Evolutionary conservation across 768 basidiomycete genomes (phyloP).

Genomic region (Mycena rebaudengoi): DNA sequence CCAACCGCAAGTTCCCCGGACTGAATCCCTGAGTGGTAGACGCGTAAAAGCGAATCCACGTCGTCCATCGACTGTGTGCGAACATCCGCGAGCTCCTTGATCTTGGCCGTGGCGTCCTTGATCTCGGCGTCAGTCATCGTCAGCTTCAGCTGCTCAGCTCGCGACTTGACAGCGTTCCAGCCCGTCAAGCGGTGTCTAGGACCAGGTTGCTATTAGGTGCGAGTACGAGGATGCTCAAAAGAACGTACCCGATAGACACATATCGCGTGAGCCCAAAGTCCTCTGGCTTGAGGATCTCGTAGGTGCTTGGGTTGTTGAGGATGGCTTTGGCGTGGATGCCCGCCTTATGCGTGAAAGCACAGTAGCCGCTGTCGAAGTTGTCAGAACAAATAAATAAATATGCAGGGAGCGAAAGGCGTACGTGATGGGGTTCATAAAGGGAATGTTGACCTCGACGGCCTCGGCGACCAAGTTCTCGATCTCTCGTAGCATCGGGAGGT

Average conservation of each 20-base stretch:
- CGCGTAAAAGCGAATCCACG: slow-evolving; percentile 94
- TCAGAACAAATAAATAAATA: neutral
- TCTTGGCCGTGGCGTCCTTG: slow-evolving; percentile 99
- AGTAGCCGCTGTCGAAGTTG: slow-evolving; percentile 81
- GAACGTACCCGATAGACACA: slow-evolving; percentile 89
- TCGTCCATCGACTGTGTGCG: slow-evolving; percentile 99
- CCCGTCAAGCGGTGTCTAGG: slow-evolving; percentile 91
- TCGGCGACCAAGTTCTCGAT: slow-evolving; percentile 99
- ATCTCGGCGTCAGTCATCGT: slow-evolving; percentile 92
- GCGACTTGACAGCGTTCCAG: slow-evolving; percentile 99
- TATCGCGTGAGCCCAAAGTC: slow-evolving; percentile 98
- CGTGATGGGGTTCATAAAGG: slow-evolving; percentile 97
- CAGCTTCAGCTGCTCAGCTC: slow-evolving; percentile 96
- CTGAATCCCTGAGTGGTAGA: slow-evolving; percentile 95
- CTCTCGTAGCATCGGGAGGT: slow-evolving; percentile 95
- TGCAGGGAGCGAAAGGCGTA: slow-evolving; percentile 43
- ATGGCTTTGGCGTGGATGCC: slow-evolving; percentile 99
- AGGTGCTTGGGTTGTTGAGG: slow-evolving; percentile 98
- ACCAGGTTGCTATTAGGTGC: slow-evolving; percentile 1
- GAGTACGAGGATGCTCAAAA: neutral
- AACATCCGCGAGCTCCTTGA: slow-evolving; percentile 99
- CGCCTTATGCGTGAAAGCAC: slow-evolving; percentile 99
- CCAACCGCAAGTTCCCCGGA: slow-evolving; percentile 93
- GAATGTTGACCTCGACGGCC: slow-evolving; percentile 97
- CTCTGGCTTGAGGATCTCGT: slow-evolving; percentile 98